A percentile compares a stretch with the other conserved stretches of the same genome.
Conservation (phyloP, 2,329 filamentous ascomycete genomes). For the Ophiostoma australiae region DNA sequence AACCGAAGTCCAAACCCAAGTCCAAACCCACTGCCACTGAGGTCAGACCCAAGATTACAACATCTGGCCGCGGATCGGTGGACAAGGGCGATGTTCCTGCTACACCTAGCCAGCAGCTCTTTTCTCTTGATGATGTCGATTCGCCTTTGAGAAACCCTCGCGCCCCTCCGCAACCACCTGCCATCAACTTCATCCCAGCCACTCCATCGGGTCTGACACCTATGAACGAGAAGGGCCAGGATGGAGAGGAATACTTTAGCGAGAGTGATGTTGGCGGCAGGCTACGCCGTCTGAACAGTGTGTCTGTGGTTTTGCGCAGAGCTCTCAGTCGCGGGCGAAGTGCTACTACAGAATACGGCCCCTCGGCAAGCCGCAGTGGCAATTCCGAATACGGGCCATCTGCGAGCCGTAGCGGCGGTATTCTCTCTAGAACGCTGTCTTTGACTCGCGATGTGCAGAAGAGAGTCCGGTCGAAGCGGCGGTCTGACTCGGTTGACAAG, state of each 20-base stretch:
- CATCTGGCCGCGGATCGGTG: conserved; percentile 21
- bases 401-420: conserved; percentile 38
- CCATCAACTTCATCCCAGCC: conserved; percentile 58
- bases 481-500: conserved; percentile 26
- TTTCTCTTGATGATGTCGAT: conserved; percentile 51
- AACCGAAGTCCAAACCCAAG: not conserved
- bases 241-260: conserved; percentile 54
- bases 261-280: conserved; percentile 32
- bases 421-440: conserved; percentile 51
- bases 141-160: conserved; percentile 60
- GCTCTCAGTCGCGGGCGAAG: conserved; percentile 41
- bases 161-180: conserved; percentile 50
- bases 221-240: conserved; percentile 45
- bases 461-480: conserved; percentile 7
- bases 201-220: conserved; percentile 58
- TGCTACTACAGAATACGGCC: conserved; percentile 34
- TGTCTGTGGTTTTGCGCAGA: conserved; percentile 48
- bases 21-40: not conserved
- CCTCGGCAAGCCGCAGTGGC: conserved; percentile 34
- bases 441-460: conserved; percentile 36
- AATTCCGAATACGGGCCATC: conserved; percentile 40
- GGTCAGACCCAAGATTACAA: conserved; percentile 28
- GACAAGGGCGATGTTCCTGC: conserved; percentile 35
- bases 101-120: conserved; percentile 50
- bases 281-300: conserved; percentile 38